phyloP scores from a whole-genome alignment of 805 yeast species.

The Yarrowia sp. region DNA sequence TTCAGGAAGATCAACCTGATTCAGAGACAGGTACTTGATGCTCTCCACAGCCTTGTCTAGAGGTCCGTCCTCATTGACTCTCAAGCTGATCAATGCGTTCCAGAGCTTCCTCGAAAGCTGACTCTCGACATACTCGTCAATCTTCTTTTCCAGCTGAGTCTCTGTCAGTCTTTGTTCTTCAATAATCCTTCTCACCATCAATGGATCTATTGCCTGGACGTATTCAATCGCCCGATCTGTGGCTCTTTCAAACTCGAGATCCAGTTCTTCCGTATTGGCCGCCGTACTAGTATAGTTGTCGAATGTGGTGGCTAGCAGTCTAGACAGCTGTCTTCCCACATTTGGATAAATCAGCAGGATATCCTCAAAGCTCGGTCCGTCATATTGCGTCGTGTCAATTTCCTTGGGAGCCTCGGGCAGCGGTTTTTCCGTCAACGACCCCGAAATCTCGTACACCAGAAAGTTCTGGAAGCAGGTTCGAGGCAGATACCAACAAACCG shows the following conservation, averaged over 20 bases:
- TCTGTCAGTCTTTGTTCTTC: constrained; percentile 45
- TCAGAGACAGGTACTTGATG: constrained; percentile 51
- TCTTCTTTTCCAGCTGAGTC: constrained; percentile 55
- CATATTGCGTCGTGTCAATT: constrained; percentile 2
- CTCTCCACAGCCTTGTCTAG: constrained; percentile 45
- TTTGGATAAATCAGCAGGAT: constrained; percentile 53
- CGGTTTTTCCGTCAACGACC: constrained; percentile 52
- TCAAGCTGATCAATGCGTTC: constrained; percentile 53
- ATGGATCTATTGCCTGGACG: constrained; percentile 49
- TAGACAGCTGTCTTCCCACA: constrained; percentile 52
- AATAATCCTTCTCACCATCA: constrained; percentile 45
- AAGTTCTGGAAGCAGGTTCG: constrained; percentile 49
- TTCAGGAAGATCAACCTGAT: constrained; percentile 55
- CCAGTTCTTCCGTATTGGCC: constrained; percentile 47
- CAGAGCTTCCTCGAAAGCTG: constrained; percentile 73
- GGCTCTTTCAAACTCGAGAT: constrained; percentile 47
- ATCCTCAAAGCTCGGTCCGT: constrained; percentile 49
- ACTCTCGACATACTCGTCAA: constrained; percentile 75
- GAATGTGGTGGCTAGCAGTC: constrained; percentile 53
- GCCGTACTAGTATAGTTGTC: constrained; percentile 51
- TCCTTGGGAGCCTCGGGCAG: constrained; percentile 30
- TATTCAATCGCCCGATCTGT: constrained; percentile 50
- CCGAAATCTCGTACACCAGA: constrained; percentile 64
- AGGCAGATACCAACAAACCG: constrained; percentile 63
- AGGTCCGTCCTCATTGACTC: constrained; percentile 45